Evolutionary conservation across 2,329 filamentous ascomycete species (phyloP).

Genomic region (Fusarium mundagurra): DNA sequence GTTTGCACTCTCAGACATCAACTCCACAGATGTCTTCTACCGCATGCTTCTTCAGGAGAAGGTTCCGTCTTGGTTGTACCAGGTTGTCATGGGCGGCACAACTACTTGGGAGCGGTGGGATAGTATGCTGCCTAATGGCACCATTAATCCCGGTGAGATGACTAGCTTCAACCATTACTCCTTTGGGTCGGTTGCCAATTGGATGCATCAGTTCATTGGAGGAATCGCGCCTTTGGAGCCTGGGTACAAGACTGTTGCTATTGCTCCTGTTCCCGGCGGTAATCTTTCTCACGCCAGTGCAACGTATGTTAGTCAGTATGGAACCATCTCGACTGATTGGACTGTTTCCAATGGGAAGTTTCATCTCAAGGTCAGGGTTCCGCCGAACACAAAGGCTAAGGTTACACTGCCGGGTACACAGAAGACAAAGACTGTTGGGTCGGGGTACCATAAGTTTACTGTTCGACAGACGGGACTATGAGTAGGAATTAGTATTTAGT

Average conservation of each 20-base stretch:
- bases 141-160: conserved; percentile 57
- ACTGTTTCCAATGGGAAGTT: conserved; percentile 29
- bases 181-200: conserved; percentile 59
- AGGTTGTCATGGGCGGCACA: conserved; percentile 56
- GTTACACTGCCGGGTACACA: conserved; percentile 11
- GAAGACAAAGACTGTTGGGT: conserved; percentile 3
- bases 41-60: conserved; percentile 58
- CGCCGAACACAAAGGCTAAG: conserved; percentile 31
- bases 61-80: conserved; percentile 60
- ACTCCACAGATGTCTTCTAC: conserved; percentile 51
- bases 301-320: not conserved
- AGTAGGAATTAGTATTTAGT: not conserved
- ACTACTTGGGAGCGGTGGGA: conserved; percentile 65
- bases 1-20: conserved; percentile 23
- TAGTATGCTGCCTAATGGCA: conserved; percentile 55
- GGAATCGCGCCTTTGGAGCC: conserved; percentile 52
- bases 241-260: conserved; percentile 52
- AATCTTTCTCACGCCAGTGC: not conserved
- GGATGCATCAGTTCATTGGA: conserved; percentile 56
- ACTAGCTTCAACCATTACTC: conserved; percentile 63
- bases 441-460: conserved; percentile 17
- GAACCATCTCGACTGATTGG: not conserved
- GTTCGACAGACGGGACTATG: not conserved
- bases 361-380: conserved; percentile 29
- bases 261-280: conserved; percentile 50